A percentile compares a stretch with the other conserved stretches of the same genome.
Conservation (phyloP, 805 yeast genomes). For the Zygoascus biomembranicola region DNA sequence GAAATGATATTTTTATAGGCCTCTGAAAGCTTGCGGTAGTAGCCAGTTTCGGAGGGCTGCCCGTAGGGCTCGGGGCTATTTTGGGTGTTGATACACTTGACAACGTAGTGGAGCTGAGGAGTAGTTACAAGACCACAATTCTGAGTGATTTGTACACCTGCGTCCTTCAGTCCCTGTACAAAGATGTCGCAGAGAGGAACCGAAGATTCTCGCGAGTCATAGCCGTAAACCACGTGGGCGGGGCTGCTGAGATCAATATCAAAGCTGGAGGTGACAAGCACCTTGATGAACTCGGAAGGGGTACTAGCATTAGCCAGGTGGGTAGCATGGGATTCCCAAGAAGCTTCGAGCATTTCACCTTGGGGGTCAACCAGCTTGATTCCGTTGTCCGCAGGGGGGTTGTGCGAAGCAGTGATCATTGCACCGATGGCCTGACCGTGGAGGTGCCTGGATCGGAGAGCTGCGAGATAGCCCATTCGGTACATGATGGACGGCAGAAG, state of each 20-base stretch:
- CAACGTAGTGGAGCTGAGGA: conserved; percentile 87
- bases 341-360: conserved; percentile 78
- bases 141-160: conserved; percentile 36
- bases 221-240: conserved; percentile 57
- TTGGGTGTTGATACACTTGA: conserved; percentile 60
- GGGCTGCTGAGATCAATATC: conserved; percentile 38
- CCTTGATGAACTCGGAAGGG: conserved; percentile 36
- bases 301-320: conserved; percentile 60
- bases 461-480: conserved; percentile 75
- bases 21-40: conserved; percentile 51
- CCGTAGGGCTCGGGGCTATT: conserved; percentile 42
- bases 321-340: conserved; percentile 84
- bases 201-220: conserved; percentile 86
- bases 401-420: conserved; percentile 94
- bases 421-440: conserved; percentile 75
- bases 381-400: conserved; percentile 88
- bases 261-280: conserved; percentile 35
- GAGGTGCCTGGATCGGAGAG: conserved; percentile 66
- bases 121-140: conserved; percentile 77
- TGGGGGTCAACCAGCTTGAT: conserved; percentile 88
- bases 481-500: conserved; percentile 73
- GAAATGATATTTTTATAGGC: conserved; percentile 41
- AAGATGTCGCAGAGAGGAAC: conserved; percentile 53
- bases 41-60: conserved; percentile 54
- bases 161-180: conserved; percentile 47